phyloP scores from a whole-genome alignment of 2,329 filamentous ascomycete genomes.

The Stemphylium vesicarium region DNA sequence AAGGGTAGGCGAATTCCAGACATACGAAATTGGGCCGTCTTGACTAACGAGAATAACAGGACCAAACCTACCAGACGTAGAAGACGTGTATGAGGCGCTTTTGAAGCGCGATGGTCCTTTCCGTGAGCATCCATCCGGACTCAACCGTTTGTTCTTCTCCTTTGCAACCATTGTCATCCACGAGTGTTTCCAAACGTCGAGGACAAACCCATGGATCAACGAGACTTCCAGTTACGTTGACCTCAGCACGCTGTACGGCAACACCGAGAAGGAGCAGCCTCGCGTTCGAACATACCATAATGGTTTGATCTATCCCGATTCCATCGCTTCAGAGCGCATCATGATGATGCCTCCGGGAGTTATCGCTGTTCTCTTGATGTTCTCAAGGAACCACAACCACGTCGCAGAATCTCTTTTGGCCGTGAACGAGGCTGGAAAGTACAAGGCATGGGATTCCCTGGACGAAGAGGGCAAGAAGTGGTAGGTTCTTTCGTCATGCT shows the following conservation, averaged over 20 bases:
- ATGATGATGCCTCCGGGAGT: slow-evolving; percentile 73
- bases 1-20: slow-evolving; percentile 46
- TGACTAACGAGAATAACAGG: slow-evolving; percentile 16
- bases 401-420: slow-evolving; percentile 75
- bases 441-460: slow-evolving; percentile 72
- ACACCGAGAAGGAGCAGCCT: slow-evolving; percentile 69
- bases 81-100: slow-evolving; percentile 68
- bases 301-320: slow-evolving; percentile 71
- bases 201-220: slow-evolving; percentile 66
- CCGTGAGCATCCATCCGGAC: slow-evolving; percentile 69
- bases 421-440: slow-evolving; percentile 83
- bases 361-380: slow-evolving; percentile 69
- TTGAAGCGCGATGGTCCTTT: slow-evolving; percentile 65
- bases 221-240: slow-evolving; percentile 77
- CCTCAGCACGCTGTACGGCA: slow-evolving; percentile 72
- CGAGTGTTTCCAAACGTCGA: slow-evolving; percentile 70
- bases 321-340: slow-evolving; percentile 69
- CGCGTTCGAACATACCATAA: slow-evolving; percentile 68
- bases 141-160: slow-evolving; percentile 76
- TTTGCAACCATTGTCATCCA: slow-evolving; percentile 68
- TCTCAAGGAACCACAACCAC: slow-evolving; percentile 80
- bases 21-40: background rate
- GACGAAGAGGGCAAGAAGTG: slow-evolving; percentile 45
- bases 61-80: slow-evolving; percentile 64
- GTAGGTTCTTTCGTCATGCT: slow-evolving; percentile 13